phyloP scores from a whole-genome alignment of 2,329 filamentous ascomycete species.

The Scedosporium dehoogii region DNA sequence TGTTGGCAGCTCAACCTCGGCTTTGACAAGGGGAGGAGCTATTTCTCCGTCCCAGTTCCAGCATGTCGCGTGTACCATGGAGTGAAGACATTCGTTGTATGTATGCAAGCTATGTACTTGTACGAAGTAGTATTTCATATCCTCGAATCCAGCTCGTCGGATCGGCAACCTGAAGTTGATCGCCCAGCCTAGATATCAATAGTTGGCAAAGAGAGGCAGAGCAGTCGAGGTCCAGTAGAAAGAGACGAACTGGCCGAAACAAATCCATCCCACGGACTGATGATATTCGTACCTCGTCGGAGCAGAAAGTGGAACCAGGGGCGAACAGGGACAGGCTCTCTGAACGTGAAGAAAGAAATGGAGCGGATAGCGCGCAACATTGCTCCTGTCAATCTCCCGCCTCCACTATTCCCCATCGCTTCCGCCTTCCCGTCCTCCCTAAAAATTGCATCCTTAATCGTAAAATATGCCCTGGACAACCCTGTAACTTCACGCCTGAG shows the following conservation, averaged over 20 bases:
- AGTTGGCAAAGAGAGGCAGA: neutral
- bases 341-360: neutral
- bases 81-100: too few relatives aligned
- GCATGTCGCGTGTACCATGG: too few relatives aligned
- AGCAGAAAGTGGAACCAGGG: neutral
- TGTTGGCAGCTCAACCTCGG: too few relatives aligned
- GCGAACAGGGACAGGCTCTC: neutral
- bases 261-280: neutral
- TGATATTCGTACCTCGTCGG: too few relatives aligned
- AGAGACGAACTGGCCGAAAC: neutral
- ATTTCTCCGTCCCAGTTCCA: too few relatives aligned
- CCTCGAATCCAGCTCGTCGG: neutral
- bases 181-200: too few relatives aligned
- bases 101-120: too few relatives aligned
- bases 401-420: neutral
- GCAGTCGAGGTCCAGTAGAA: neutral
- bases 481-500: neutral
- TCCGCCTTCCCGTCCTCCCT: neutral
- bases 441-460: neutral
- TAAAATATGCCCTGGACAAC: neutral
- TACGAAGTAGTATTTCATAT: neutral
- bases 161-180: neutral
- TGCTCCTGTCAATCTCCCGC: neutral
- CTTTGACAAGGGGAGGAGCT: too few relatives aligned
- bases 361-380: neutral